phyloP scores from a whole-genome alignment of 169 alveolate genomes.

The Plasmodium adleri region DNA sequence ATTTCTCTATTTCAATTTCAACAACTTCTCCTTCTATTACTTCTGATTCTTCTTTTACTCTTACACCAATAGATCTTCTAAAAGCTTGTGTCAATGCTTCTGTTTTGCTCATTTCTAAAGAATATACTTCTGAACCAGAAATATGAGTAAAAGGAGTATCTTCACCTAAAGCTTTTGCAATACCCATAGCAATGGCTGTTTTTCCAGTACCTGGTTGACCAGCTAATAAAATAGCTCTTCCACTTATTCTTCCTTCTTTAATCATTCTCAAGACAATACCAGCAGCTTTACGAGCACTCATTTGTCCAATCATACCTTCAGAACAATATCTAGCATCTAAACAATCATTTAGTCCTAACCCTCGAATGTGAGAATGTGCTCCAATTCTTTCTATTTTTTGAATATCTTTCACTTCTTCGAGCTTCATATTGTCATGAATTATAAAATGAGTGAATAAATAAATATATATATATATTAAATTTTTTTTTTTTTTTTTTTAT shows the following conservation, averaged over 20 bases:
- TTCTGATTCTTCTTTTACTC: slow-evolving; percentile 98
- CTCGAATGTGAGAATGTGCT: slow-evolving; percentile 99
- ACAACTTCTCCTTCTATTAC: slow-evolving; percentile 99
- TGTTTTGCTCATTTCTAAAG: slow-evolving; percentile 98
- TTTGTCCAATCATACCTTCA: slow-evolving; percentile 97
- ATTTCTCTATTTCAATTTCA: slow-evolving; percentile 96
- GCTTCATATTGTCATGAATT: slow-evolving; percentile 61
- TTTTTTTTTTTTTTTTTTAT: background rate
- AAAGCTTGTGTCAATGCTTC: slow-evolving; percentile 97
- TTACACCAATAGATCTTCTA: slow-evolving; percentile 98
- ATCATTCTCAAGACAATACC: slow-evolving; percentile 96
- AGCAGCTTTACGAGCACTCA: slow-evolving; percentile 96
- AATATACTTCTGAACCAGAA: slow-evolving; percentile 98
- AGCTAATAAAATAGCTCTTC: slow-evolving; percentile 98
- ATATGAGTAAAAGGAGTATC: slow-evolving; percentile 98
- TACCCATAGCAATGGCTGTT: slow-evolving; percentile 99
- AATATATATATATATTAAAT: background rate
- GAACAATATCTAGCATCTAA: slow-evolving; percentile 95
- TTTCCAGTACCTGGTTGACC: slow-evolving; percentile 99
- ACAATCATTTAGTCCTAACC: slow-evolving; percentile 97
- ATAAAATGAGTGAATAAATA: background rate
- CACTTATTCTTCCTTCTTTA: slow-evolving; percentile 97
- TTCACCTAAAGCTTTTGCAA: slow-evolving; percentile 97
- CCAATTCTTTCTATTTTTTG: slow-evolving; percentile 96
- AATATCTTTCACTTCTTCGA: slow-evolving; percentile 91